Evolutionary conservation across 2,329 filamentous ascomycete genomes (phyloP).

Genomic region (Hymenoscyphus scutula): DNA sequence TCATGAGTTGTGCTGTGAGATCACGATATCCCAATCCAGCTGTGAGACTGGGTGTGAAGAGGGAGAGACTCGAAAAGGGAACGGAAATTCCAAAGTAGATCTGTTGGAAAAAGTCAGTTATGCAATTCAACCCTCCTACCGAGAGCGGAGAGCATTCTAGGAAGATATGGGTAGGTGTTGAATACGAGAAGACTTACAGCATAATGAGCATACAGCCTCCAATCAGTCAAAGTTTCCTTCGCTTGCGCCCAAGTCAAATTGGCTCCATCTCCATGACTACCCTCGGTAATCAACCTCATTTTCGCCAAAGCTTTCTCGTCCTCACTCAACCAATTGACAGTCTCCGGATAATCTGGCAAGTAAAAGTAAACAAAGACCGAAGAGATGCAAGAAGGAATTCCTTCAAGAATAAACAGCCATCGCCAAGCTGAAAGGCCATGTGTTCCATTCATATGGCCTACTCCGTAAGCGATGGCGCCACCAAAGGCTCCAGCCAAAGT

Average conservation of each 20-base stretch:
- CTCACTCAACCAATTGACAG: conserved; percentile 43
- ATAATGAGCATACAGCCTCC: conserved; percentile 52
- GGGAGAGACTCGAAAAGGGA: conserved; percentile 57
- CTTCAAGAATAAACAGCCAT: conserved; percentile 36
- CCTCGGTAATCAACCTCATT: conserved; percentile 43
- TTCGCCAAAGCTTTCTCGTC: conserved; percentile 44
- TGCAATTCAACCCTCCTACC: not conserved
- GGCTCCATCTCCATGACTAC: conserved; percentile 39
- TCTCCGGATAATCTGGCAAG: conserved; percentile 49
- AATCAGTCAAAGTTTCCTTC: conserved; percentile 47
- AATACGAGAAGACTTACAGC: conserved; percentile 38
- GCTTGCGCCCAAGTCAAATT: conserved; percentile 49
- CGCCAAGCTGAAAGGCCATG: conserved; percentile 32
- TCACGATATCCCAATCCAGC: conserved; percentile 53
- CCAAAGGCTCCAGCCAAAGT: conserved; percentile 35
- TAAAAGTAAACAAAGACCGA: conserved; percentile 45
- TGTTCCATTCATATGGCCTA: conserved; percentile 33
- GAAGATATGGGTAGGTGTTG: not conserved
- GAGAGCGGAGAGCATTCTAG: no score
- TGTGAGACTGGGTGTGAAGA: conserved; percentile 64
- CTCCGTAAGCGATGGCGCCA: conserved; percentile 34
- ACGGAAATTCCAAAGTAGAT: conserved; percentile 51
- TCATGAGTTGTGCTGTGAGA: conserved; percentile 62
- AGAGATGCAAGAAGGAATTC: conserved; percentile 45
- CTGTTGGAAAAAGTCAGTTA: conserved; percentile 25